These are phyloP conservation scores for Populus davidiana DNA, from an alignment of 345 rosid species.

Conservation along the genomic window DNA sequence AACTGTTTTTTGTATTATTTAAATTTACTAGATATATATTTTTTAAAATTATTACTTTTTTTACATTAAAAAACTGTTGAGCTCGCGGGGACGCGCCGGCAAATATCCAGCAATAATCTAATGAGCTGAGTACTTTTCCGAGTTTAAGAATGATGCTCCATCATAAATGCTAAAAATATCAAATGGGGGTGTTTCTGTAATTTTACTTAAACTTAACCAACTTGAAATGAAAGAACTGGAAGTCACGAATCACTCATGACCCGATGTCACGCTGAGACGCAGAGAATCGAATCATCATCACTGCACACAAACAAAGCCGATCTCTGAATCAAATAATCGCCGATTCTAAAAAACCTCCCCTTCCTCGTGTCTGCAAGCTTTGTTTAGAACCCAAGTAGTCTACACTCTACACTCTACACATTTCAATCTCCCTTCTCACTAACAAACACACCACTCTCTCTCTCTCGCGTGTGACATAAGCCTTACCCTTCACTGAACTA, in stretches of 20 bases:
- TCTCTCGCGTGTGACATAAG: background rate
- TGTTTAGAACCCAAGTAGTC: background rate
- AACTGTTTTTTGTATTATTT: too few relatives aligned
- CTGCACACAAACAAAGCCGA: background rate
- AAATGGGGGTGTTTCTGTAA: constrained; percentile 4
- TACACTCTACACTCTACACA: background rate
- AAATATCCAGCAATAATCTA: too few relatives aligned
- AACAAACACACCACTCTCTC: background rate
- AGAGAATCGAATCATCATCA: constrained; percentile 5
- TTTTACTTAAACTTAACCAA: background rate
- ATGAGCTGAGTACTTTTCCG: too few relatives aligned
- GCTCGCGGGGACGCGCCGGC: too few relatives aligned
- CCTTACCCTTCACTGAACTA: background rate
- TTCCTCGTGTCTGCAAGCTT: background rate
- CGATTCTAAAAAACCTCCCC: background rate
- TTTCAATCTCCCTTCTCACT: background rate
- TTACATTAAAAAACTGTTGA: too few relatives aligned
- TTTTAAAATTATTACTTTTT: too few relatives aligned
- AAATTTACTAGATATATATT: too few relatives aligned
- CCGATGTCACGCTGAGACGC: background rate
- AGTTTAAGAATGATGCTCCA: too few relatives aligned
- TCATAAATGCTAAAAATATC: too few relatives aligned
- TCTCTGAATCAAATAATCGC: background rate
- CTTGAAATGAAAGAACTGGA: background rate
- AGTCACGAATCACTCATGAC: constrained; percentile 13